phyloP scores from a whole-genome alignment of 2,329 filamentous ascomycete species.

The Aspergillus pseudoterreus region DNA sequence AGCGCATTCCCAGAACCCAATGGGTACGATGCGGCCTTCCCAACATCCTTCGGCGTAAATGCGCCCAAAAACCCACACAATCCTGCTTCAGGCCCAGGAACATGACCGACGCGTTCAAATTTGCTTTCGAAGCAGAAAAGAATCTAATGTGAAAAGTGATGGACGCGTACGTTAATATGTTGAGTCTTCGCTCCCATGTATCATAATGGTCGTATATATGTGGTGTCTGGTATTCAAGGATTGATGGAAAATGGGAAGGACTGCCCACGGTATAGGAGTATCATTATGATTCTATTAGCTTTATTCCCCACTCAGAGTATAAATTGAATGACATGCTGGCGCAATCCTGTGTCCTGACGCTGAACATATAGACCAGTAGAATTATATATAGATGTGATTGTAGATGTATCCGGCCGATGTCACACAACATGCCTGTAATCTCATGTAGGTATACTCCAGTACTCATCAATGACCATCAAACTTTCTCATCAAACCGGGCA shows the following conservation, averaged over 20 bases:
- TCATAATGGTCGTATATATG: neutral
- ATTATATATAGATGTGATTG: too few species aligned
- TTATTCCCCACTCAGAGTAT: neutral
- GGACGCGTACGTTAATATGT: neutral
- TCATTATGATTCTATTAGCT: neutral
- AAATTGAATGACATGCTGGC: too few species aligned
- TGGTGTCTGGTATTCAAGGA: neutral
- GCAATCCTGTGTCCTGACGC: too few species aligned
- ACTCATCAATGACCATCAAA: too few species aligned
- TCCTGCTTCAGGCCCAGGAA: neutral
- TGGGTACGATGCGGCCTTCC: conserved; percentile 6
- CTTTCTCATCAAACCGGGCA: too few species aligned
- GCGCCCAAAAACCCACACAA: neutral
- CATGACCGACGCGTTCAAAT: neutral
- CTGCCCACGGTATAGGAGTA: too few species aligned
- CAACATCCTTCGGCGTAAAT: neutral
- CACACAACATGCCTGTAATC: too few species aligned
- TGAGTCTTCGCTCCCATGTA: neutral
- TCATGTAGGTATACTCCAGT: too few species aligned
- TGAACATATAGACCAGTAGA: too few species aligned
- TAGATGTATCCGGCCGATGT: too few species aligned
- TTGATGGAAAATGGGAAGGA: neutral
- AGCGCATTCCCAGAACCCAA: conserved; percentile 13
- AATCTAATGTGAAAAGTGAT: neutral
- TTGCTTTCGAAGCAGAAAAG: neutral